Base-by-base conservation (phyloP, 805 yeast species). In the Scheffersomyces amazonensis region DNA sequence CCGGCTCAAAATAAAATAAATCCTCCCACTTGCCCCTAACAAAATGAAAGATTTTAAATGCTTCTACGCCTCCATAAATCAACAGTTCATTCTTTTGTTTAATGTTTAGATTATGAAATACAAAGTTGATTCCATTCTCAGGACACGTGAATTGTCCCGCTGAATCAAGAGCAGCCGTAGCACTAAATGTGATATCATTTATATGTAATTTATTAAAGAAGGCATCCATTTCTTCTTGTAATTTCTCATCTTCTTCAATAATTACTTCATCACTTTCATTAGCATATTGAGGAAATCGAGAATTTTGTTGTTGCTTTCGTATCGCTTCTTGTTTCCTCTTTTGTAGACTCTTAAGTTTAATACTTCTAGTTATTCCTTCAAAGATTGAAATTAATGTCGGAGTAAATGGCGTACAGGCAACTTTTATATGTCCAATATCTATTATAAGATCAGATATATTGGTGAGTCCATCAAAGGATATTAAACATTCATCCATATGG, bases 401-500 rank as follows among this genome's bases (percentile, higher is more conserved):
- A 0, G 73, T 56, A 10, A 73, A 44, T 1, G 80, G 80, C 1
- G 62, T 53, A 1, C 70, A 60, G 1, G 83, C 69, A 1, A 75
- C 23, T n/a, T 60, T 62, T 9, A 78, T 40, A 2, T 58, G 46
- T 6, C 63, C 75, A 2, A 77, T 46, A 3, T 65, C 62, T 10
- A 77, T 45, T 10, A 53, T 56, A 15, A 76, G 43, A 43, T 73
- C 60, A 1, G 58, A 47, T 1, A 66, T 53, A 4, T 42, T 44
- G 30, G 49, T 47, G 16, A 69, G 44, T 2, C 86, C 85, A 41
- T 73, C 73, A 46, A 81, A 80, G 4, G 67, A 60, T 2, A 75
- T 39, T 2, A 54, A 55, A 4, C 73, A 45, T 8, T 52, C 39
- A 47, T 75, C 73, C n/a, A 69, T 52, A 42, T 54, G 51, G 7